These are phyloP conservation scores for Cutaneotrichosporon mucoides DNA, from an alignment of 1,284 basidiomycete species.

Conservation along the genomic window DNA sequence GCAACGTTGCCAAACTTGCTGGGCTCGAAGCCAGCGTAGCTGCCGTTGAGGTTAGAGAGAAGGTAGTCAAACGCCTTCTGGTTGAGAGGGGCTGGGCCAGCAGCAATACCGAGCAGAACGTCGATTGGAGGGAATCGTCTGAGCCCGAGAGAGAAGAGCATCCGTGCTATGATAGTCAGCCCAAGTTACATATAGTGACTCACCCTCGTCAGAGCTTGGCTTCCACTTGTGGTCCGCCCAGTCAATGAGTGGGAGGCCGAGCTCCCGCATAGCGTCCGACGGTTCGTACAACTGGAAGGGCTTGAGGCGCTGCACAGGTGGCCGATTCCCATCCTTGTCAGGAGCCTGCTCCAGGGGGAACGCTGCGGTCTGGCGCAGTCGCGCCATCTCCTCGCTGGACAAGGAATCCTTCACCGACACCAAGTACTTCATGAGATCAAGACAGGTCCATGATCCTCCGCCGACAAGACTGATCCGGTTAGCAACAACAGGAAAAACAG, in stretches of 20 bases:
- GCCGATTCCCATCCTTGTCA: constrained; percentile 36
- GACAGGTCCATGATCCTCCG: constrained; percentile 45
- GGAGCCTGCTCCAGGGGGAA: constrained; percentile 63
- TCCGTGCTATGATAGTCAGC: constrained; percentile 60
- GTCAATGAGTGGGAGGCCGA: constrained; percentile 77
- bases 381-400: constrained; percentile 63
- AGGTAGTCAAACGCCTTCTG: constrained; percentile 69
- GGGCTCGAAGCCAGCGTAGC: constrained; percentile 62
- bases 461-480: constrained; percentile 52
- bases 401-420: constrained; percentile 77
- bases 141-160: constrained; percentile 76
- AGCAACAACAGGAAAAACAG: not conserved
- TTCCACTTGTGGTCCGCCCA: constrained; percentile 85
- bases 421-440: constrained; percentile 72
- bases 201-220: constrained; percentile 76
- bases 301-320: constrained; percentile 53
- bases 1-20: constrained; percentile 58
- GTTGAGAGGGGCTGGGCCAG: constrained; percentile 46
- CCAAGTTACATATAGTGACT: constrained; percentile 10
- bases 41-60: constrained; percentile 61
- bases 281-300: constrained; percentile 83
- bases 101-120: constrained; percentile 64
- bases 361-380: constrained; percentile 72
- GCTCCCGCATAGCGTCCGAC: constrained; percentile 62
- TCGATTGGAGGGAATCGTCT: constrained; percentile 66